A percentile compares a stretch with the other conserved stretches of the same genome.
Conservation (phyloP, 768 basidiomycete species). For the Tulasnella sp. region DNA sequence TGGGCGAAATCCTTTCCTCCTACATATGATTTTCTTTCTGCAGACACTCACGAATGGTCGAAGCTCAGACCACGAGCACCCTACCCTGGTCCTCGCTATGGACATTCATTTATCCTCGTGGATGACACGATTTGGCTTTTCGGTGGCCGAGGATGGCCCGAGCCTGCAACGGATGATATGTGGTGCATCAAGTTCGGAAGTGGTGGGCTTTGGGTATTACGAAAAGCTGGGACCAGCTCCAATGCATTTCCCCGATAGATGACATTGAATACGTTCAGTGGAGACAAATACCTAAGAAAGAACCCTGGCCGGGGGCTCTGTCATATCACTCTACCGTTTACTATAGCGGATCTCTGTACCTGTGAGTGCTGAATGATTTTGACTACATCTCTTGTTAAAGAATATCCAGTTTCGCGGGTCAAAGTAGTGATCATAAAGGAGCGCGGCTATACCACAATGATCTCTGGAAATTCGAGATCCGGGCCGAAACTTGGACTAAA, state of each 20-base stretch:
- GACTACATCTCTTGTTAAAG: neutral
- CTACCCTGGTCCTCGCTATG: neutral
- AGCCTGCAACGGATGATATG: neutral
- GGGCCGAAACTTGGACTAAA: neutral
- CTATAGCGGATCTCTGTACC: neutral
- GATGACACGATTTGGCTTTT: neutral
- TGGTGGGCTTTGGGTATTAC: neutral
- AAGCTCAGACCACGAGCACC: neutral
- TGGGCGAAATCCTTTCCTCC: neutral
- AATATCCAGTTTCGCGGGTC: neutral
- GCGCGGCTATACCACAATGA: neutral
- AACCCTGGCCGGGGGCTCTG: neutral
- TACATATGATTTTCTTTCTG: neutral
- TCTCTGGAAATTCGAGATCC: neutral
- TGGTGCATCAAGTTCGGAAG: neutral
- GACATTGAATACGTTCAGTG: neutral
- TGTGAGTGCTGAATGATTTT: neutral
- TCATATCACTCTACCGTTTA: neutral
- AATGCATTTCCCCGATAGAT: neutral
- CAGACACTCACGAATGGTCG: neutral
- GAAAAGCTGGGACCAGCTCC: neutral
- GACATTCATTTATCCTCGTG: neutral
- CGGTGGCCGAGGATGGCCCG: neutral
- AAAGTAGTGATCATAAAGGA: too few species aligned
- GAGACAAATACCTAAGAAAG: neutral